Conservation (phyloP, 2,329 filamentous ascomycete genomes). For the Pseudodiploospora longispora region DNA sequence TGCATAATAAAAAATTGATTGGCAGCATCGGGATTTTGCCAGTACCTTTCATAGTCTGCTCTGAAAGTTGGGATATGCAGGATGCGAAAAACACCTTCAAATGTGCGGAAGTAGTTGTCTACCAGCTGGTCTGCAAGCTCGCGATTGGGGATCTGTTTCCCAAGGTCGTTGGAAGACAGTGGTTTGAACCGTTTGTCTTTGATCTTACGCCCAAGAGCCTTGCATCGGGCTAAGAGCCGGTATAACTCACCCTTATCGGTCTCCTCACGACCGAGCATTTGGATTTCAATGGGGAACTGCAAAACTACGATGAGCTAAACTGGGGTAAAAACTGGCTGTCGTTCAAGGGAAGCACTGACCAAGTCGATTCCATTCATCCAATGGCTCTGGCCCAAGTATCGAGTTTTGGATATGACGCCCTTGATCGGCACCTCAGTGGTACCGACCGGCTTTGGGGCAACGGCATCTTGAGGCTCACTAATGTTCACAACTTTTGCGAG, state of each 20-base stretch:
- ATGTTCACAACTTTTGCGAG: constrained; percentile 22
- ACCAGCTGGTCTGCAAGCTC: constrained; percentile 42
- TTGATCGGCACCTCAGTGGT: constrained; percentile 13
- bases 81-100: constrained; percentile 49
- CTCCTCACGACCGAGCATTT: constrained; percentile 18
- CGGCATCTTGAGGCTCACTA: constrained; percentile 11
- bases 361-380: constrained; percentile 38
- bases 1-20: constrained; percentile 41
- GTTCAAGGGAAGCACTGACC: constrained; percentile 21
- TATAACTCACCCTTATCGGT: constrained; percentile 22
- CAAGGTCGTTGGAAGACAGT: constrained; percentile 28
- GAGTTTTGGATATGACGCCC: constrained; percentile 33
- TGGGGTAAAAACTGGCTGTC: not conserved
- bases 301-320: not conserved
- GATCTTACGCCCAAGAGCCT: constrained; percentile 31
- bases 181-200: constrained; percentile 31
- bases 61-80: constrained; percentile 50
- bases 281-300: constrained; percentile 23
- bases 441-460: constrained; percentile 1
- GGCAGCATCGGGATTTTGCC: constrained; percentile 32
- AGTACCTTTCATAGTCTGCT: constrained; percentile 43
- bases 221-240: constrained; percentile 29
- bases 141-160: constrained; percentile 29
- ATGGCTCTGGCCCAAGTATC: constrained; percentile 41
- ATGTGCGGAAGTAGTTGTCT: constrained; percentile 44